Conservation (phyloP, 2,329 filamentous ascomycete genomes). For the Penicillium sp. region DNA sequence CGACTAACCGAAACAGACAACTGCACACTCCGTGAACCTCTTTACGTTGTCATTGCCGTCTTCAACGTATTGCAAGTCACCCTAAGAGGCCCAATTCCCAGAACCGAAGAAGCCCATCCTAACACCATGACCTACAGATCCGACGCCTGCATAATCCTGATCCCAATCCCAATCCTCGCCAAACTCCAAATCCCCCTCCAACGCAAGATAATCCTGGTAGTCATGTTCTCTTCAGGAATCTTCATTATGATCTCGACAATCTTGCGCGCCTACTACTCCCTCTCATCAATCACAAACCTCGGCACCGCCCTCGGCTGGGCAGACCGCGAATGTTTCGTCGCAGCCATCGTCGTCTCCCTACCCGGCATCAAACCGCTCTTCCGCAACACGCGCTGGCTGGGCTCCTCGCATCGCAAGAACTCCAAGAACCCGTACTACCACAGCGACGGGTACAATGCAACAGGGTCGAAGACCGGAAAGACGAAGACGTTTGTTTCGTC, state of each 20-base stretch:
- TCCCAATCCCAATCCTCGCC: slow-evolving; percentile 19
- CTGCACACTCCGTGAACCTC: slow-evolving; percentile 17
- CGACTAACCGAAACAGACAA: slow-evolving; percentile 9
- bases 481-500: slow-evolving; percentile 10
- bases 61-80: slow-evolving; percentile 15
- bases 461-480: slow-evolving; percentile 8
- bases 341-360: slow-evolving; percentile 19
- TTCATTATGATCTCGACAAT: slow-evolving; percentile 24
- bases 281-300: slow-evolving; percentile 15
- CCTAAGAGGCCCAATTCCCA: background rate
- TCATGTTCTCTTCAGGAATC: slow-evolving; percentile 23
- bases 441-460: slow-evolving; percentile 8
- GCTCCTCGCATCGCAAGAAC: slow-evolving; percentile 6
- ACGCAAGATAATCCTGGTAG: slow-evolving; percentile 17
- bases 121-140: slow-evolving; percentile 8
- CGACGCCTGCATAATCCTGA: slow-evolving; percentile 16
- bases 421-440: slow-evolving; percentile 6
- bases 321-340: slow-evolving; percentile 21
- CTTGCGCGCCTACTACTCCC: slow-evolving; percentile 23
- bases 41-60: slow-evolving; percentile 16
- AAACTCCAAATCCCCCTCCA: slow-evolving; percentile 15
- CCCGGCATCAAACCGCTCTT: slow-evolving; percentile 23
- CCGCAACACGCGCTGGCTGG: slow-evolving; percentile 12
- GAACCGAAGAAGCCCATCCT: background rate
- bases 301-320: slow-evolving; percentile 21